These are phyloP conservation scores for Platanthera guangdongensis DNA, from an alignment of 106 monocot genomes.

Conservation along the genomic window DNA sequence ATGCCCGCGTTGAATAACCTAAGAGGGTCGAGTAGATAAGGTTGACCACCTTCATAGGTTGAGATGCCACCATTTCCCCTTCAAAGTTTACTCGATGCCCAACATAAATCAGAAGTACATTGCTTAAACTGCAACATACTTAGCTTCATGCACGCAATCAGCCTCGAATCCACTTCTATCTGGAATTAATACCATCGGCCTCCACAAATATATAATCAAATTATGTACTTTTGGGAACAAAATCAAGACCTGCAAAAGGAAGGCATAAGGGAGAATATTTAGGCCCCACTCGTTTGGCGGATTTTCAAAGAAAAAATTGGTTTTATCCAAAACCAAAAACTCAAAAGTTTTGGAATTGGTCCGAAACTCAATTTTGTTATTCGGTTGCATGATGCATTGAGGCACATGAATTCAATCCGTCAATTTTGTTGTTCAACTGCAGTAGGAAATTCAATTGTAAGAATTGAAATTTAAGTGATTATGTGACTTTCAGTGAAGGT, in stretches of 20 bases:
- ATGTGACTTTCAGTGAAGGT: too few relatives aligned
- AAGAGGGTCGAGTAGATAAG: not conserved
- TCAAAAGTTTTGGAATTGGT: too few relatives aligned
- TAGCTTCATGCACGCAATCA: too few relatives aligned
- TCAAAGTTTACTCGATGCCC: not conserved
- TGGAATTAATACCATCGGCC: not conserved
- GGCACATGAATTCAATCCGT: too few relatives aligned
- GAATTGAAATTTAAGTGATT: too few relatives aligned
- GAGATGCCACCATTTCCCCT: not conserved
- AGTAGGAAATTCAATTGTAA: too few relatives aligned
- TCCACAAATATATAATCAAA: not conserved
- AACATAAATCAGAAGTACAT: not conserved
- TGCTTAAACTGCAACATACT: not conserved
- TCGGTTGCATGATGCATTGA: too few relatives aligned
- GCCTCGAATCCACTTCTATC: not conserved
- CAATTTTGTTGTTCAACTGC: too few relatives aligned
- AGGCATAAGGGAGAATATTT: too few relatives aligned
- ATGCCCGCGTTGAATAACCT: slow-evolving; percentile 31
- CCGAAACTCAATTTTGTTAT: too few relatives aligned
- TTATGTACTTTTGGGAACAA: not conserved
- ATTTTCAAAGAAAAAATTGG: not conserved
- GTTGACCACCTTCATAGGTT: not conserved
- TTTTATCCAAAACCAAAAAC: not conserved
- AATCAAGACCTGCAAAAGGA: not conserved
- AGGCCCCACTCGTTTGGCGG: too few relatives aligned